These are phyloP conservation scores for Colletotrichum camelliae DNA, from an alignment of 2,329 filamentous ascomycete species.

Conservation along the genomic window DNA sequence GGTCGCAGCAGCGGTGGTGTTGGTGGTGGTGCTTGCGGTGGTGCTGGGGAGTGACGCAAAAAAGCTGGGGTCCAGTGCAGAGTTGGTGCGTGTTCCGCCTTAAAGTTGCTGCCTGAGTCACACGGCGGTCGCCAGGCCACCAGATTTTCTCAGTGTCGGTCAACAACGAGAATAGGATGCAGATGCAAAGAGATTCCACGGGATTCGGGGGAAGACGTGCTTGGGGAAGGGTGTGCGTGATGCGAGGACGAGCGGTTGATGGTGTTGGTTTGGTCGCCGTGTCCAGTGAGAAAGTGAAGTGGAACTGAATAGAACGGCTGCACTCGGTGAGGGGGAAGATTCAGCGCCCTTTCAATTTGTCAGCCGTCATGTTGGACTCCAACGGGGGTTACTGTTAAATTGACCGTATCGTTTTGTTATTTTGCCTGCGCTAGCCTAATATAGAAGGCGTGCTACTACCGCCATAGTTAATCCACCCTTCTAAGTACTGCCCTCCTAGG, in stretches of 20 bases:
- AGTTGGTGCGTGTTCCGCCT: slow-evolving; percentile 27
- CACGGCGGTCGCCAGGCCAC: neutral
- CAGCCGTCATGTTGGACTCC: slow-evolving; percentile 10
- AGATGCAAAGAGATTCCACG: slow-evolving; percentile 4
- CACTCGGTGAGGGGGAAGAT: slow-evolving; percentile 24
- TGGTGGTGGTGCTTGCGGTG: neutral
- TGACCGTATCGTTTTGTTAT: too few species aligned
- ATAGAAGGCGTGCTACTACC: too few species aligned
- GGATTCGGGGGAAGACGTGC: slow-evolving; percentile 10
- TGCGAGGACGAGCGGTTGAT: neutral
- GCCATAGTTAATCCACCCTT: too few species aligned
- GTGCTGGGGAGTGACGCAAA: slow-evolving; percentile 11
- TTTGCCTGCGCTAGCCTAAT: too few species aligned
- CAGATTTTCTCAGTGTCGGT: neutral
- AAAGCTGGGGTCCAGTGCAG: slow-evolving; percentile 14
- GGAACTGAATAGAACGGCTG: slow-evolving; percentile 11
- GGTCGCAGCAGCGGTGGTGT: neutral
- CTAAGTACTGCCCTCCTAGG: too few species aligned
- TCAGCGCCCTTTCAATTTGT: slow-evolving; percentile 23
- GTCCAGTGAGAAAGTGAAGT: slow-evolving; percentile 4
- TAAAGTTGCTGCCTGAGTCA: slow-evolving; percentile 40
- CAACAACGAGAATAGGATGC: neutral
- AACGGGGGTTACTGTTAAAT: neutral
- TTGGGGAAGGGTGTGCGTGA: slow-evolving; percentile 7
- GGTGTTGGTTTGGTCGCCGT: neutral